Base-by-base conservation (phyloP, 495 filamentous ascomycete species). In the Niebla homalea region DNA sequence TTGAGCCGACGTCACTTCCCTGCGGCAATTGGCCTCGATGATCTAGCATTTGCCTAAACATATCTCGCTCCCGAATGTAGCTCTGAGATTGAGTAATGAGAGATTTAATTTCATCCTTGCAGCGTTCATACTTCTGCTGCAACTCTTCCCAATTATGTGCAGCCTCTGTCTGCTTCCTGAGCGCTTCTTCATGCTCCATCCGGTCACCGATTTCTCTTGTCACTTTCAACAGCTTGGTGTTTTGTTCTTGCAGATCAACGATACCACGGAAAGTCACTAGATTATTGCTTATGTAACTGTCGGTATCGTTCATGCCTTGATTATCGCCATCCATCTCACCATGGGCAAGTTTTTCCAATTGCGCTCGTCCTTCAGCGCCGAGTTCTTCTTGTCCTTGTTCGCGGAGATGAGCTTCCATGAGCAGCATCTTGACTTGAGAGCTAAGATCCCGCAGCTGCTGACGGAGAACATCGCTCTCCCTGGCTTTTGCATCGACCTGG, bases 21-120 rank as follows among this genome's bases (percentile, higher is more conserved):
- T 70, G 70, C 12, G 60, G 52, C 32, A 72, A 61, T 56, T 87
- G 83, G 10, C 80, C 82, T 51, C 79, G 74, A 50, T 83, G 77
- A 51, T 87, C 80, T 14, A 95, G 77, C 79, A 96, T 92, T 37
- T 87, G 86, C 25, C 88, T 79, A 80, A 94, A 96, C 76, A 94
- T 96, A 58, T 99, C 89, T 32, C 92, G 79, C 67, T 99, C 92
- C 60, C 86, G 86, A 43, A 90, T 84, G 56, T 94, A 94, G 64
- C 87, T 94, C 70, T 95, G 83, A 26, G 85, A 84, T 53, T 86
- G 82, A 6, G 84, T 78, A 4, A 82, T 73, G 43, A 92, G 77
- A 29, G 83, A 81, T 52, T 83, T 75, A 32, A 95, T 73, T 58
- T 96, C 90, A 75, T 83, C 72, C 29, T 79, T 70, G 55, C 78